Base-by-base conservation (phyloP, 1,284 basidiomycete species). In the Moniliella sp. region DNA sequence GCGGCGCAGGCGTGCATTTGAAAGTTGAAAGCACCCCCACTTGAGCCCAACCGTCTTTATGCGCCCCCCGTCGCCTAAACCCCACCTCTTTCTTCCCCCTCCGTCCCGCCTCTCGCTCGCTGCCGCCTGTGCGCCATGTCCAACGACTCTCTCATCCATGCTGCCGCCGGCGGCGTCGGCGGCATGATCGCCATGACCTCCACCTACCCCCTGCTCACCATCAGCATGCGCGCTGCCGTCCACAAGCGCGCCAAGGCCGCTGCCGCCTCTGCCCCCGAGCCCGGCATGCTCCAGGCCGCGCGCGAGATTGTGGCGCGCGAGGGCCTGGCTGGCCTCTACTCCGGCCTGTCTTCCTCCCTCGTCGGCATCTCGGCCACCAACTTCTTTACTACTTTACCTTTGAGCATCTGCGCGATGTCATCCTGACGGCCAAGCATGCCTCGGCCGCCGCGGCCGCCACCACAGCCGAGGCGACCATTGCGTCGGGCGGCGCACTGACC, bases 311-410 rank as follows among this genome's bases (percentile, higher is more conserved):
- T 88, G 56, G 74, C 76, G 59, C 69, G 74, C 19, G 86, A 97
- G 63, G 91, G 91, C 14, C 46, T 84, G 13, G 47, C 69, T 0
- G 84, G 82, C 1, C 65, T 97, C 13, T 97, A 94, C 61, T 77
- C 75, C 40, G 88, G 88, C 1, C 64, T 97, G 14, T 72, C 69
- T 43, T 83, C 82, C 15, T 81, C 78, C 49, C 65, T 94, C 36
- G 66, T 86, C 21, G 88, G 84, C 2, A 83, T 97, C 42, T 81
- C 81, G 10, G 68, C 93, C 17, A 91, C 86, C 18, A 94, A 97
- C 61, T 84, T 81, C 46, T 32, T 9, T 32, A 32, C 23, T 32
- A 65, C 40, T 48, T 60, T 29, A 57, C 67, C 43, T 57, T 66
- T 39, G 53, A 61, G 35, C 46, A 51, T 31, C 40, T 46, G 31